phyloP scores from a whole-genome alignment of 495 filamentous ascomycete genomes.

The Penicillium psychrofluorescens region DNA sequence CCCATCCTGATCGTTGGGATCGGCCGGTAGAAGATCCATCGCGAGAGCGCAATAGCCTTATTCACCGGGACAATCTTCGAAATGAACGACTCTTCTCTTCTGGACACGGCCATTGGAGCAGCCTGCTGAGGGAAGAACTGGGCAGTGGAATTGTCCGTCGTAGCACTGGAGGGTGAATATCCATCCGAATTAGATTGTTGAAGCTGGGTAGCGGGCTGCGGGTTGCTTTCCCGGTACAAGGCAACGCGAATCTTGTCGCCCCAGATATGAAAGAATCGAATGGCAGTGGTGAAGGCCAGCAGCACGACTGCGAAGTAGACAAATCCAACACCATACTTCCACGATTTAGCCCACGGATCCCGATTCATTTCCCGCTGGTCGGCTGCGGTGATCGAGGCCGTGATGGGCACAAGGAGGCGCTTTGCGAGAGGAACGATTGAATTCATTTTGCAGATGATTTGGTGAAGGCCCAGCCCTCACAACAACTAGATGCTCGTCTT shows the following conservation, averaged over 20 bases:
- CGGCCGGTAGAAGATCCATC: constrained; percentile 82
- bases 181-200: constrained; percentile 33
- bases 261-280: constrained; percentile 77
- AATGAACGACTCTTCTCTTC: constrained; percentile 56
- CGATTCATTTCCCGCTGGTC: constrained; percentile 65
- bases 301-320: constrained; percentile 76
- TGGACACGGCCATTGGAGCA: constrained; percentile 32
- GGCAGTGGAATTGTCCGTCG: constrained; percentile 56
- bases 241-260: constrained; percentile 83
- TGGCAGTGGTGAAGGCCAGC: constrained; percentile 50
- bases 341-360: constrained; percentile 74
- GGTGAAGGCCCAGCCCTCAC: background rate
- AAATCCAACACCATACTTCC: constrained; percentile 83
- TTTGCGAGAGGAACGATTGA: constrained; percentile 46
- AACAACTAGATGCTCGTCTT: background rate
- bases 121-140: constrained; percentile 65
- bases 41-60: constrained; percentile 64
- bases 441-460: constrained; percentile 10
- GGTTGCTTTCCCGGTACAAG: constrained; percentile 67
- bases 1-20: constrained; percentile 62
- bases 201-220: constrained; percentile 45
- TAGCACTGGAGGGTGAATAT: constrained; percentile 59
- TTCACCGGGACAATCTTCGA: constrained; percentile 66
- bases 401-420: constrained; percentile 67
- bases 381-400: constrained; percentile 58